Base-by-base conservation (phyloP, 2,329 filamentous ascomycete species). In the Cordyceps fumosorosea region DNA sequence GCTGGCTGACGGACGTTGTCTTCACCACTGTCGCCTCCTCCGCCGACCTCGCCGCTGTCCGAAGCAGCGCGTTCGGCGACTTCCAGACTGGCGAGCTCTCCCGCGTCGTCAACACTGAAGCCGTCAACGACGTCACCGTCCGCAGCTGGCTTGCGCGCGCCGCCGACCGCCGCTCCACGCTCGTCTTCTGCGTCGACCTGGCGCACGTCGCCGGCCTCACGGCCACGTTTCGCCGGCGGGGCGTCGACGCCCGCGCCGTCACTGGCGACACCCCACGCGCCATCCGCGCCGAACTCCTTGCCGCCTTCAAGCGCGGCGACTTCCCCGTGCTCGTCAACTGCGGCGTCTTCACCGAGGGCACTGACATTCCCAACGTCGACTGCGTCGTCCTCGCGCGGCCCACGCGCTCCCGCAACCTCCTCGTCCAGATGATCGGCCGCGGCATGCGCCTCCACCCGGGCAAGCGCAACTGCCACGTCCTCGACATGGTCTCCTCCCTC, bases 351-450 rank as follows among this genome's bases (percentile, higher is more conserved):
- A 98, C 93, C 0, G 95, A 99, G 77, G 95, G 95, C 2, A 99
- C 95, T 0, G 95, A 99, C 70, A 96, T 99, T 37, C 95, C 96
- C 6, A 97, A 96, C 72, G 90, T 99, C 66, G 95, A 99, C 76
- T 98, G 95, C 71, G 85, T 99, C 26, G 72, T 99, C 10, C 81
- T 99, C 10, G 92, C 89, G 3, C 81, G 95, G 26, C 95, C 95
- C 0, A 99, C 95, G 1, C 87, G 88, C 67, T 98, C 95, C 18
- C 86, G 90, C n/a, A 98, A 97, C 68, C 78, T 99, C 2, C 84
- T 99, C 1, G 86, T 98, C 0, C 95, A 99, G 75, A 99, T 99
- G 95, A 96, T 99, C 65, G 95, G 95, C 0, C 84, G 95, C 68
- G 95, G 95, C 5, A 90, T 99, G 85, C 86, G 95, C 48, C 77